These are phyloP conservation scores for Colletotrichum horii DNA, from an alignment of 2,329 filamentous ascomycete genomes.

Conservation along the genomic window DNA sequence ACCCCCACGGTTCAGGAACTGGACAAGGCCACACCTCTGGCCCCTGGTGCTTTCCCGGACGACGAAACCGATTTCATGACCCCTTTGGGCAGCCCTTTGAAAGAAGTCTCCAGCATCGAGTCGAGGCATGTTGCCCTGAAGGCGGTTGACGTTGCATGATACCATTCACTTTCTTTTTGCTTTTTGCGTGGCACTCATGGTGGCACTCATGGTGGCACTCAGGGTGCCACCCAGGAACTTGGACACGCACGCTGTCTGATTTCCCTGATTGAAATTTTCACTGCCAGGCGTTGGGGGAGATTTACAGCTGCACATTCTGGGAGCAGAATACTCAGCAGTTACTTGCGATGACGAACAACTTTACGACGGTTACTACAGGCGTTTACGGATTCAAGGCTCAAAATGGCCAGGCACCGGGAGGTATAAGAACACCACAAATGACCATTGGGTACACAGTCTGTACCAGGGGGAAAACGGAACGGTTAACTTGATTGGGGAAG, in stretches of 20 bases:
- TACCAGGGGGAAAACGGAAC: not conserved
- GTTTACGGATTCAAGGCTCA: slow-evolving; percentile 8
- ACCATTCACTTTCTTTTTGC: not conserved
- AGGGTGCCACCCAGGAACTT: not conserved
- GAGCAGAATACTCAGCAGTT: not conserved
- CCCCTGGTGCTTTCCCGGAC: slow-evolving; percentile 14
- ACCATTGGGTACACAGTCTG: not conserved
- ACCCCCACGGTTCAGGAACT: not conserved
- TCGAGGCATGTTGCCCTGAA: not conserved
- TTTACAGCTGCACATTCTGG: not conserved
- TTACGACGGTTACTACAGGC: slow-evolving; percentile 11
- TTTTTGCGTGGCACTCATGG: not conserved
- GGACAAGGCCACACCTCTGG: slow-evolving; percentile 6
- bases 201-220: not conserved
- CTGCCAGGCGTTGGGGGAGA: slow-evolving; percentile 8
- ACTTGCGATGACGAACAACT: slow-evolving; percentile 11
- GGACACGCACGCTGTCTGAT: not conserved
- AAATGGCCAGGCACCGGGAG: not conserved
- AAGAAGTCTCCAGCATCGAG: slow-evolving; percentile 3
- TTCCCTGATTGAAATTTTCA: not conserved
- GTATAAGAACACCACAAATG: not conserved
- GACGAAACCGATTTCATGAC: slow-evolving; percentile 1
- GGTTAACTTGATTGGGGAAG: not conserved
- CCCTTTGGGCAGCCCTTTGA: not conserved
- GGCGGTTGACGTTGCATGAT: slow-evolving; percentile 5